Conservation (phyloP, 2,329 filamentous ascomycete species). For the Phialemoniopsis sp. region DNA sequence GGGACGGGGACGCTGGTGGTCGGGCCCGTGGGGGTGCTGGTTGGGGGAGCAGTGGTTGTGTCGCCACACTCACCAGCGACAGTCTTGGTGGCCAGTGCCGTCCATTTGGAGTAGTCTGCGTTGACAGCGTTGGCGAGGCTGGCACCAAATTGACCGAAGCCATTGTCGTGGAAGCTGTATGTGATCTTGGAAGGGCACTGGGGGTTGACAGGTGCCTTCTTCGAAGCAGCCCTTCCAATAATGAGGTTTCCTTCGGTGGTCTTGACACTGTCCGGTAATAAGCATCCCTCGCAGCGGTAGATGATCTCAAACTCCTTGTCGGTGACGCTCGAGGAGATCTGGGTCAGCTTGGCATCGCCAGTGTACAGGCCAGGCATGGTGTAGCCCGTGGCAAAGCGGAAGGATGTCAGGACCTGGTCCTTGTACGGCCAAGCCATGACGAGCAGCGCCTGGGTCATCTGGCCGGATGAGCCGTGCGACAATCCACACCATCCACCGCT, state of each 20-base stretch:
- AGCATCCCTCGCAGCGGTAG: constrained; percentile 60
- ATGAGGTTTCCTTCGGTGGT: constrained; percentile 40
- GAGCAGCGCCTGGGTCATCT: constrained; percentile 55
- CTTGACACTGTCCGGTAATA: constrained; percentile 43
- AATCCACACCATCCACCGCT: constrained; percentile 55
- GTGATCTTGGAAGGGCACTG: constrained; percentile 36
- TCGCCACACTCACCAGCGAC: constrained; percentile 27
- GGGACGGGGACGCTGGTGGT: constrained; percentile 6
- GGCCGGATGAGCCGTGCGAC: constrained; percentile 39
- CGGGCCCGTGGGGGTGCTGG: constrained; percentile 18
- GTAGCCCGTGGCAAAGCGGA: constrained; percentile 57
- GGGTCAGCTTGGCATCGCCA: constrained; percentile 54
- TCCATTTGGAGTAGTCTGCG: constrained; percentile 37
- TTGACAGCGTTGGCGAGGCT: constrained; percentile 29
- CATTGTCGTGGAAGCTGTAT: constrained; percentile 49
- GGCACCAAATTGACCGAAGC: constrained; percentile 49
- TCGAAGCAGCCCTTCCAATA: constrained; percentile 54
- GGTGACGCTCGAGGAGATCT: constrained; percentile 55
- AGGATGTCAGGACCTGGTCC: constrained; percentile 49
- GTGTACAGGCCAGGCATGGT: constrained; percentile 53
- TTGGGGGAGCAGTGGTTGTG: constrained; percentile 14
- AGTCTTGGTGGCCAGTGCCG: constrained; percentile 35
- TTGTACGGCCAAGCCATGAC: constrained; percentile 54
- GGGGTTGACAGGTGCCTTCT: constrained; percentile 33
- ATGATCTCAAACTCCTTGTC: constrained; percentile 56